phyloP scores from a whole-genome alignment of 768 basidiomycete genomes.

The Hortiboletus campestris region DNA sequence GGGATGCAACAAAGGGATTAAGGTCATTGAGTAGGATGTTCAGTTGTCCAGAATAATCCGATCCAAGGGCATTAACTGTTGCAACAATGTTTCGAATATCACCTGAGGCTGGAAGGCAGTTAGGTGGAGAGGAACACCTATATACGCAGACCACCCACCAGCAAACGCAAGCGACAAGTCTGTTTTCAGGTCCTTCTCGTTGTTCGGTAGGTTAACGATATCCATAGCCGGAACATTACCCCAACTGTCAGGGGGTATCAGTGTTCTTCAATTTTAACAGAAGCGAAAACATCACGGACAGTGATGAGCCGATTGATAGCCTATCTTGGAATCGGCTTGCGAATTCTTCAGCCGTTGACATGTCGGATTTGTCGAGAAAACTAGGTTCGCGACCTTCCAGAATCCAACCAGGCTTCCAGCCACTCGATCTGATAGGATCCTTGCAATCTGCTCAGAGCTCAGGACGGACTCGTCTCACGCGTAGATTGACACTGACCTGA shows the following conservation, averaged over 20 bases:
- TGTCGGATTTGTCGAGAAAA: constrained; percentile 11
- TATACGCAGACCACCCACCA: constrained; percentile 12
- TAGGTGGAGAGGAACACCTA: not conserved
- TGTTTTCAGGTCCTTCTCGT: constrained; percentile 15
- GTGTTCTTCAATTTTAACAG: not conserved
- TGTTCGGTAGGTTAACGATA: constrained; percentile 27
- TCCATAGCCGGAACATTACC: constrained; percentile 38
- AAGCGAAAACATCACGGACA: constrained; percentile 9
- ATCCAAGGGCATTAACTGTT: constrained; percentile 43
- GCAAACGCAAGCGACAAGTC: constrained; percentile 27
- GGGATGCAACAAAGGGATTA: constrained; percentile 28
- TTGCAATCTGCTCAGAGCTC: constrained; percentile 21
- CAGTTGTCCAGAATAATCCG: constrained; percentile 39
- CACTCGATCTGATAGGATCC: constrained; percentile 17
- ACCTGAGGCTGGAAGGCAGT: constrained; percentile 41
- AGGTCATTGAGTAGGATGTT: constrained; percentile 44
- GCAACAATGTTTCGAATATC: constrained; percentile 45
- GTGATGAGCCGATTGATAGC: constrained; percentile 27
- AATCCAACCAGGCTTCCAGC: constrained; percentile 25
- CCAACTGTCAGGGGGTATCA: constrained; percentile 21
- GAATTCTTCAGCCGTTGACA: constrained; percentile 11
- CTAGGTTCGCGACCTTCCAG: constrained; percentile 18
- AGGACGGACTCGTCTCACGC: not conserved
- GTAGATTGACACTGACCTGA: constrained; percentile 21
- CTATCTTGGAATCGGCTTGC: constrained; percentile 20